A percentile compares a stretch with the other conserved stretches of the same genome.
These are phyloP conservation scores for Phytophthora sansomeana DNA, from an alignment of 352 stramenopile genomes.

Conservation along the genomic window DNA sequence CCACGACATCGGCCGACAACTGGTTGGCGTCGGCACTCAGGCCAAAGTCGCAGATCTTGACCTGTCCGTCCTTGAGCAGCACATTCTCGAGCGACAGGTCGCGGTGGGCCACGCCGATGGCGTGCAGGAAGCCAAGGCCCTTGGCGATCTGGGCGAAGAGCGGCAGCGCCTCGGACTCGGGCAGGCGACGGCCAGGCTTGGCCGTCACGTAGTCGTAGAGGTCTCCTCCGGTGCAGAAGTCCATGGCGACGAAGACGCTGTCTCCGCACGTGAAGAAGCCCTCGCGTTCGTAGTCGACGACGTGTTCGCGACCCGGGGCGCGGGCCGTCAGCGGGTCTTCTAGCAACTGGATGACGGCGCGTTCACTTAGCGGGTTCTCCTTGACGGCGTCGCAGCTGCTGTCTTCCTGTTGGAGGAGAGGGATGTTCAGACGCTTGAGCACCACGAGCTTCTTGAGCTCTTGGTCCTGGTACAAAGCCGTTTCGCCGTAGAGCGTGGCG, in stretches of 20 bases:
- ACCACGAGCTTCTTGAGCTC: conserved; percentile 53
- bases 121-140: conserved; percentile 60
- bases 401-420: conserved; percentile 46
- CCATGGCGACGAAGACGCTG: conserved; percentile 67
- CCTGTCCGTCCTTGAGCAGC: conserved; percentile 47
- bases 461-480: conserved; percentile 56
- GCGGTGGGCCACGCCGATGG: conserved; percentile 55
- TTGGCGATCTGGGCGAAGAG: conserved; percentile 53
- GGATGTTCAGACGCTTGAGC: conserved; percentile 62
- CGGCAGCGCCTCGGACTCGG: conserved; percentile 48
- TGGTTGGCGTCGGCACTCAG: conserved; percentile 52
- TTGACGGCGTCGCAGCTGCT: conserved; percentile 26
- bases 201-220: conserved; percentile 62
- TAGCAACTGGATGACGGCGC: conserved; percentile 59
- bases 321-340: conserved; percentile 33
- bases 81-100: conserved; percentile 75
- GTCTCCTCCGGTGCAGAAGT: conserved; percentile 72
- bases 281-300: conserved; percentile 53
- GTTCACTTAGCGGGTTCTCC: conserved; percentile 63
- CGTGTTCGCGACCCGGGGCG: conserved; percentile 42
- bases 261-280: conserved; percentile 55
- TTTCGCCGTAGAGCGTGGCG: conserved; percentile 66
- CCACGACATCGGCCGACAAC: conserved; percentile 51
- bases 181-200: conserved; percentile 38
- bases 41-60: conserved; percentile 78